phyloP scores from a whole-genome alignment of 768 basidiomycete species.

The Galerina marginata region DNA sequence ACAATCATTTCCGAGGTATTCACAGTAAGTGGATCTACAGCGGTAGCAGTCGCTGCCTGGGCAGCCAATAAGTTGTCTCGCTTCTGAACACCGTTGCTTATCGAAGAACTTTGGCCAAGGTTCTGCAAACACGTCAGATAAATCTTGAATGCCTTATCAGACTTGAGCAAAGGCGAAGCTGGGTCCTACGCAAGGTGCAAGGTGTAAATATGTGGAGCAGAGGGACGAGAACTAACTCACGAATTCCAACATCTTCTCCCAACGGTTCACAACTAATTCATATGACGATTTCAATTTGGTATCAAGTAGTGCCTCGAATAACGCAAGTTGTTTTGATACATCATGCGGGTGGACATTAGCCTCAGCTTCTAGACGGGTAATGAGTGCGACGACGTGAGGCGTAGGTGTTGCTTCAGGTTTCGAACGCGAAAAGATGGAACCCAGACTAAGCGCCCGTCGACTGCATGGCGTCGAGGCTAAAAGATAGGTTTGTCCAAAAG shows the following conservation, averaged over 20 bases:
- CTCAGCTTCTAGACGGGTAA: constrained; percentile 77
- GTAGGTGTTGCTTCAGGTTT: constrained; percentile 54
- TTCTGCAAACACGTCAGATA: constrained; percentile 74
- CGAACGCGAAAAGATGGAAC: constrained; percentile 53
- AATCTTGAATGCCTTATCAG: constrained; percentile 74
- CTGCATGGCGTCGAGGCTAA: constrained; percentile 13
- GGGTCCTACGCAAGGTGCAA: constrained; percentile 53
- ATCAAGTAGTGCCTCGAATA: constrained; percentile 69
- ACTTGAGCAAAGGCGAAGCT: constrained; percentile 69
- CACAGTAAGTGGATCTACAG: constrained; percentile 7
- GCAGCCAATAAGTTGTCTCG: constrained; percentile 66
- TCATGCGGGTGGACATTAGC: constrained; percentile 78
- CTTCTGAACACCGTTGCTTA: constrained; percentile 69
- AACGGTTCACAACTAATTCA: constrained; percentile 75
- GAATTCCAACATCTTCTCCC: constrained; percentile 86
- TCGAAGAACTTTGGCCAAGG: constrained; percentile 57
- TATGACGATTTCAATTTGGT: constrained; percentile 72
- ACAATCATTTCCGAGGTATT: constrained; percentile 21
- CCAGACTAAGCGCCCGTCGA: constrained; percentile 41
- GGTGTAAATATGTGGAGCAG: background rate
- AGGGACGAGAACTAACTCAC: constrained; percentile 60
- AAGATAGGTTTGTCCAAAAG: constrained; percentile 11
- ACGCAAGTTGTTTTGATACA: constrained; percentile 67
- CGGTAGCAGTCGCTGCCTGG: constrained; percentile 24
- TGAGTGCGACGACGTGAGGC: constrained; percentile 68